Base-by-base conservation (phyloP, 163 green algal species). In the Scenedesmus sp. region DNA sequence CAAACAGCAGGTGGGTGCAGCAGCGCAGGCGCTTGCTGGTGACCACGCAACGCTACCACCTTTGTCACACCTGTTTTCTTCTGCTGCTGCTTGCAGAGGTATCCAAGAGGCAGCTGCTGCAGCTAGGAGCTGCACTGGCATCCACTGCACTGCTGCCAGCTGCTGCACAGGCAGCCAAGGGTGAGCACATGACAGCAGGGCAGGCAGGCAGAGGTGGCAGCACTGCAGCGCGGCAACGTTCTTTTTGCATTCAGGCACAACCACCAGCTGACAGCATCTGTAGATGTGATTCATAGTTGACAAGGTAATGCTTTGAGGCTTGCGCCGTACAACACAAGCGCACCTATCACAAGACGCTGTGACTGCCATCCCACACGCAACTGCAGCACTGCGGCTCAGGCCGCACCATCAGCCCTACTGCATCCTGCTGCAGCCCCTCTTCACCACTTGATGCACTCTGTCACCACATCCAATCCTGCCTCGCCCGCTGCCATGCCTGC, bases 81-180 rank as follows among this genome's bases (percentile, higher is more conserved):
- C 12, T 66, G 20, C 7, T 73, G 55, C 55, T 57, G n/a, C 15
- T 6, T 84, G 67, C 86, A 91, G 88, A 92, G 15, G 79, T n/a
- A 7, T 74, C 18, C 82, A 84, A 81, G 62, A 88, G 88, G 81
- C 81, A 92, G 81, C 60, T 92, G 62, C 81, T 92, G 64, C 88
- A 92, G 81, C 20, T 92, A 3, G 88, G 81, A 67, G 57, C 81
- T 64, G 81, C 88, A 54, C 26, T 88, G 3, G 52, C 62, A 60
- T 70, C 82, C 12, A 16, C 77, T 15, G 15, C 79, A n/a, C 66
- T 92, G 64, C 88, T 92, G 64, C 88, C 88, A 84, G 62, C 64
- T 64, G 81, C 88, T 20, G 88, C 81, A 4, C 66, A 89, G n/a
- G 88, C 88, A 13, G 88, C 88, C 46, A 92, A 92, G 70, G 88